Evolutionary conservation across 106 monocot species (phyloP), one percentile per base, ranked within the genome.

Genomic region (Allium fistulosum): DNA sequence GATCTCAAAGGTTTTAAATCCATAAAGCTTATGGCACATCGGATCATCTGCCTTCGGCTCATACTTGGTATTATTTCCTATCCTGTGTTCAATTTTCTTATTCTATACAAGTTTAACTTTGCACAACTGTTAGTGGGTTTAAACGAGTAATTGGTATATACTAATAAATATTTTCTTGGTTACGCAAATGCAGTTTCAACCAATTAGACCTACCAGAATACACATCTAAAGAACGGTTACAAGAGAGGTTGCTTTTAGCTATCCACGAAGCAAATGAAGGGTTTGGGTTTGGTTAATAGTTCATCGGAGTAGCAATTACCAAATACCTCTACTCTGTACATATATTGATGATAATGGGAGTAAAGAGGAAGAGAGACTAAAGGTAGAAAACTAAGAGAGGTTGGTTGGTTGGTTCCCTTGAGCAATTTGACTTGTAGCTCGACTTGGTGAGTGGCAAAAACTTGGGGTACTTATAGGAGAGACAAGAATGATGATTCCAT

Each of bases 1-100:
- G 97, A 8, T 78, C 92, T 0, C 97, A 99, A 68, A 87, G 80
- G 63, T 99, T 99, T 71, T 92, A 99, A 82, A 87, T 99, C 48
- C 97, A 99, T 87, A 99, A 99, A 74, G 97, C 97, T 12, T 99
- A 99, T 74, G 92, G 97, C 22, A 90, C 84, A 72, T 66, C 89
- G 16, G 72, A 81, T 57, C 92, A 92, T 22, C 77, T 99, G 26
- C 97, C 97, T 68, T 92, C 97, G 15, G 97, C 97, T 58, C 97
- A 99, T 59, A 99, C 97, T 10, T 99, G 97, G 97, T 99, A 84
- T 46, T 10, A 0, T 10, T 10, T 61, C 8, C 18, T 27, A 7
- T 18, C 8, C 18, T 4, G n/a, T 27, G 9, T 61, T 22, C n/a
- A n/a, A 17, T 28, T 61, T 7, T 9, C 9, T 61, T 61, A 27